Evolutionary conservation across 192 early-diverging fungal species (phyloP), one percentile per base, ranked within the genome.

Genomic region (Spinellus fusiger): DNA sequence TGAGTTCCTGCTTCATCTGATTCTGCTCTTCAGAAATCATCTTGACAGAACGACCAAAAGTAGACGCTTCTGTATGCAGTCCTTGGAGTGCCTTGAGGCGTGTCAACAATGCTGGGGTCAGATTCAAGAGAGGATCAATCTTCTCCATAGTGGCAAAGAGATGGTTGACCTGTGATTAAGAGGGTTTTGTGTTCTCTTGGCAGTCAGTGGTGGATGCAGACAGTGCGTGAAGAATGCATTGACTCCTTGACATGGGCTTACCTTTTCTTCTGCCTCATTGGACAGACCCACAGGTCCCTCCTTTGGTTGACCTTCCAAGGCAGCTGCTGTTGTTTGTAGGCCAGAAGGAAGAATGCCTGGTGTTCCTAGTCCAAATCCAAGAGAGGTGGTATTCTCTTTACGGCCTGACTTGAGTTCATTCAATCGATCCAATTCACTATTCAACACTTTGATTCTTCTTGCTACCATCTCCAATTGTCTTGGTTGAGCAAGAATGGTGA

Each of bases 61-160:
- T 81, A 13, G 89, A 77, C 0, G 92, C 90, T 64, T 96, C 93
- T 0, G 79, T 73, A 65, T 96, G 94, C 40, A 96, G 74, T 3
- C 76, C 76, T 51, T 88, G 83, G 34, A 96, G 77, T 6, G 84
- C 82, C 56, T 89, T 87, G 58, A 96, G 72, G 32, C 94, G 82
- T 13, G 84, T 71, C 15, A 94, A 77, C 16, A 93, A 77, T 0
- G 89, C 84, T 3, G 94, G 93, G 0, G 92, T 83, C 64, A 93
- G 54, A 20, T 86, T 80, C 46, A 89, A 77, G 20, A 96, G 69
- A 1, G 93, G 84, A 56, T 96, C 94, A 2, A 96, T 70, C 50
- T 80, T 79, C 16, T 87, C 80, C 54, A 96, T 75, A 23, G 83
- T 60, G 32, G 79, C 71, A 28, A 89, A 92, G 7, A 96, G 73